phyloP scores from a whole-genome alignment of 1,284 basidiomycete genomes.

The Malassezia brasiliensis region DNA sequence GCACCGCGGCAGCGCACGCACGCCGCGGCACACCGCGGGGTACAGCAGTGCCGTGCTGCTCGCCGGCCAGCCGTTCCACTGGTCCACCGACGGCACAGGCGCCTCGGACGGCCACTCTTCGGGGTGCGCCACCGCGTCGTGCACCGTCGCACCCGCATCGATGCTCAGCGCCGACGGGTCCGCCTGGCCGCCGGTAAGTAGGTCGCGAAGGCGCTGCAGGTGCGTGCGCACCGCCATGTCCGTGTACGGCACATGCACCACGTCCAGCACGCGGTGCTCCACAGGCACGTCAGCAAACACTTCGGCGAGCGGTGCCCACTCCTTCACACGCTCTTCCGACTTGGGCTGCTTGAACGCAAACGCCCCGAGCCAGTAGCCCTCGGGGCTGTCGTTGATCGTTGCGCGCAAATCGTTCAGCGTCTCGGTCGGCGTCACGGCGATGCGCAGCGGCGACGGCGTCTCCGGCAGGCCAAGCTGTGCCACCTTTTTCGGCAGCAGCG shows the following conservation, averaged over 20 bases:
- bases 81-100: constrained; percentile 19
- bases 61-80: constrained; percentile 50
- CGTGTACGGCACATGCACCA: constrained; percentile 51
- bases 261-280: constrained; percentile 32
- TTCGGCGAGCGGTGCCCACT: constrained; percentile 42
- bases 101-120: constrained; percentile 29
- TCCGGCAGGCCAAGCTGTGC: constrained; percentile 35
- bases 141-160: constrained; percentile 51
- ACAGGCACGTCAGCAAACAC: constrained; percentile 35
- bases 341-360: constrained; percentile 39
- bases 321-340: constrained; percentile 27
- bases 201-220: constrained; percentile 52
- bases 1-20: constrained; percentile 43
- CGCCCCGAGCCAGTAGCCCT: constrained; percentile 48
- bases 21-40: constrained; percentile 36
- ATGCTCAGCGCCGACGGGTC: constrained; percentile 50
- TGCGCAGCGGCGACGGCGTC: constrained; percentile 38
- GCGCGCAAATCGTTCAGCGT: constrained; percentile 45
- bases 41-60: constrained; percentile 43
- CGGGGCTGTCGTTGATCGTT: constrained; percentile 44
- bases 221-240: constrained; percentile 52
- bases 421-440: constrained; percentile 42
- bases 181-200: constrained; percentile 50
- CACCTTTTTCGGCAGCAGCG: constrained; percentile 35
- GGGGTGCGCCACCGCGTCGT: constrained; percentile 52